phyloP scores from a whole-genome alignment of 139 green algal species.

The Chlorella sorokiniana region DNA sequence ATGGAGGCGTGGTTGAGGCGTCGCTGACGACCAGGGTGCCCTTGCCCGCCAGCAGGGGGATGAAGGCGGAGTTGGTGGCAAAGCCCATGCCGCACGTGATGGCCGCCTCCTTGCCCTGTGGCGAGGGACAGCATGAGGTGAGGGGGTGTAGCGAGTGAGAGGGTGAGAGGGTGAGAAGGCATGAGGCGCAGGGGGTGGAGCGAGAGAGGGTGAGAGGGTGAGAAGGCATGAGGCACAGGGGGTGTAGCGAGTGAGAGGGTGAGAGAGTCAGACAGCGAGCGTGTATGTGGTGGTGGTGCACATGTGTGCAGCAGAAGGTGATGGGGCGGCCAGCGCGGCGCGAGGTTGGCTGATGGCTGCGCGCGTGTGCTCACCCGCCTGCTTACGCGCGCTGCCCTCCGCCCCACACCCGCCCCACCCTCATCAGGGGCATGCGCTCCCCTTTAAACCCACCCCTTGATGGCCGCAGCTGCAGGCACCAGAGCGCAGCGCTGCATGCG shows the following conservation, averaged over 20 bases:
- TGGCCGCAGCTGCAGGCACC: too few relatives aligned
- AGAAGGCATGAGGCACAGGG: too few relatives aligned
- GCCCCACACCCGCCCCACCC: too few relatives aligned
- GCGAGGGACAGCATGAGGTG: not conserved
- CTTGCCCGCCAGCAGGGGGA: conserved; percentile 84
- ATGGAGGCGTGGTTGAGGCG: conserved; percentile 97
- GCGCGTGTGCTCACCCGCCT: too few relatives aligned
- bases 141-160: not conserved
- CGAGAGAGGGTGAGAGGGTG: not conserved
- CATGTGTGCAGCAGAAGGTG: not conserved
- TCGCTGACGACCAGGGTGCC: conserved; percentile 94
- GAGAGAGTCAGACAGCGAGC: not conserved
- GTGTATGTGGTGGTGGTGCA: not conserved
- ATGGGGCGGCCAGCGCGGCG: not conserved
- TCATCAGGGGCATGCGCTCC: not conserved
- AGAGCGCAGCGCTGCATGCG: not conserved
- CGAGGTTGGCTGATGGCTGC: too few relatives aligned
- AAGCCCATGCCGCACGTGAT: conserved; percentile 99
- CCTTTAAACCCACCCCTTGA: not conserved
- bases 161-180: not conserved
- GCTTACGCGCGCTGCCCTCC: too few relatives aligned
- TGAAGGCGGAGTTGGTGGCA: conserved; percentile 93
- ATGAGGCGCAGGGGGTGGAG: not conserved
- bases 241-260: not conserved
- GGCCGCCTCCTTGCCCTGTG: conserved; percentile 78